Conservation (phyloP, 169 alveolate genomes). For the Blepharisma undulans region DNA sequence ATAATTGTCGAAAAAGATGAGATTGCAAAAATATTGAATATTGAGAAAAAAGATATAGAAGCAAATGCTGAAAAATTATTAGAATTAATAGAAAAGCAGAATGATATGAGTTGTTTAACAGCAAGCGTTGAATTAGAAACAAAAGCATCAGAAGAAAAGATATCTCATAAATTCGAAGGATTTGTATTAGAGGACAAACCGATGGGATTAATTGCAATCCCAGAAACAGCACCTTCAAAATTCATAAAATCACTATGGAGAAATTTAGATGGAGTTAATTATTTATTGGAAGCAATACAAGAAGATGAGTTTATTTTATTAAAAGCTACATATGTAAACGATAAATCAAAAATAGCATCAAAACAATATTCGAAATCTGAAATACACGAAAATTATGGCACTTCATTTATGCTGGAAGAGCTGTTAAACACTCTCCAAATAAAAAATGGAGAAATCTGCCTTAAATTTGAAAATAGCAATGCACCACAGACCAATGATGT, state of each 20-base stretch:
- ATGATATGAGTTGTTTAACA: background rate
- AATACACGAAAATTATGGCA: background rate
- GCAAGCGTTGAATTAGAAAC: background rate
- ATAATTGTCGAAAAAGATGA: background rate
- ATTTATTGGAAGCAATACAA: background rate
- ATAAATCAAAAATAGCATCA: background rate
- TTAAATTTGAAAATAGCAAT: background rate
- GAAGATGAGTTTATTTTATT: background rate
- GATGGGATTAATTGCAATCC: background rate
- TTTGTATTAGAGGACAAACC: background rate
- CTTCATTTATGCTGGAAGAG: background rate
- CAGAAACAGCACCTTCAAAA: background rate
- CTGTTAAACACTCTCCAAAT: too few species aligned
- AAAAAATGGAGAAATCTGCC: background rate
- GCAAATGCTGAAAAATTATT: background rate
- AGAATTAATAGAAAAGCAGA: background rate
- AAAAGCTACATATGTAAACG: background rate
- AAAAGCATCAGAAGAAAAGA: background rate
- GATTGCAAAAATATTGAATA: background rate
- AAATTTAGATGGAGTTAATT: background rate
- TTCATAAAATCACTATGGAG: background rate
- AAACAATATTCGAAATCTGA: background rate
- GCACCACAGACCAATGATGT: background rate
- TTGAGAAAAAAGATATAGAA: background rate
- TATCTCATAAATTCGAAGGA: background rate